phyloP scores from a whole-genome alignment of 371 early-diverging fungal genomes.

The Circinella umbellata region DNA sequence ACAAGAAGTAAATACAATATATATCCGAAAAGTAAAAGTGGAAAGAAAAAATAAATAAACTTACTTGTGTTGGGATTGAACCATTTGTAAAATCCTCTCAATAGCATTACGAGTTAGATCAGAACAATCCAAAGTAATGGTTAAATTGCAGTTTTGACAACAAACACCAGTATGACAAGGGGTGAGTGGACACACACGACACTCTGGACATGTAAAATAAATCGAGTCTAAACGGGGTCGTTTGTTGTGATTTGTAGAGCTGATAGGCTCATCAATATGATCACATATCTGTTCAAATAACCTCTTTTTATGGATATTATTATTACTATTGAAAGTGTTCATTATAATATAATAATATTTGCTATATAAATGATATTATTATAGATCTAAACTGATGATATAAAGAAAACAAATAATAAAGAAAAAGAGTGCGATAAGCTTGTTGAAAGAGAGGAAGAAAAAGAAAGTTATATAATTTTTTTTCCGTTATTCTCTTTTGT shows the following conservation, averaged over 20 bases:
- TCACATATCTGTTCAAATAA: slow-evolving; percentile 16
- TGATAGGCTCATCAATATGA: not conserved
- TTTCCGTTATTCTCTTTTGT: too few relatives aligned
- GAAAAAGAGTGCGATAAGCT: too few relatives aligned
- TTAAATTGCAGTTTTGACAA: slow-evolving; percentile 12
- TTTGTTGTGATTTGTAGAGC: not conserved
- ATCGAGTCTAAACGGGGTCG: not conserved
- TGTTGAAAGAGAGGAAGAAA: too few relatives aligned
- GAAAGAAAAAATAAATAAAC: not conserved
- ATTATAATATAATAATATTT: not conserved
- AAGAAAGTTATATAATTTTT: too few relatives aligned
- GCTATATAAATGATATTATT: too few relatives aligned
- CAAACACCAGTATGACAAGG: slow-evolving; percentile 12
- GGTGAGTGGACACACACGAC: slow-evolving; percentile 2
- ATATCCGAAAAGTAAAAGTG: not conserved
- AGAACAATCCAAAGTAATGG: slow-evolving; percentile 8
- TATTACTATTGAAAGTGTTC: not conserved
- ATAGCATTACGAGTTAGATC: slow-evolving; percentile 11
- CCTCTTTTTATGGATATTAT: slow-evolving; percentile 9
- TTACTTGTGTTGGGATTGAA: slow-evolving; percentile 6
- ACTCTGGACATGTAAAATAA: slow-evolving; percentile 20
- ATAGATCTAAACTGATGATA: too few relatives aligned
- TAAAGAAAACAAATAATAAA: not conserved
- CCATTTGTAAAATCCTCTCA: slow-evolving; percentile 11
- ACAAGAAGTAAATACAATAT: not conserved